Evolutionary conservation across 75 land plant genomes (phyloP).

Genomic region (Selaginella tamariscina): DNA sequence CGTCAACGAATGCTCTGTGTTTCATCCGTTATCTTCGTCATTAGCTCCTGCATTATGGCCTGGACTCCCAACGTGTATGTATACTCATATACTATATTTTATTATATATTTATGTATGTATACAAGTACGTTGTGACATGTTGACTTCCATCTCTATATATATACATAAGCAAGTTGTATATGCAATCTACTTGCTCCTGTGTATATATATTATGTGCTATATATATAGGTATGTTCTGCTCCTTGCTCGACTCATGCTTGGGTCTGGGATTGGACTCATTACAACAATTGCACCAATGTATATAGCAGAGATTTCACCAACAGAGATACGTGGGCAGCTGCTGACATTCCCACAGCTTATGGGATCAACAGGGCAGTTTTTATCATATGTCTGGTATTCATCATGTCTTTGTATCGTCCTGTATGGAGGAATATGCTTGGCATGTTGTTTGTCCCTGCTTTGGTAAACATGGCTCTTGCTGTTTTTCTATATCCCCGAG

Average conservation of each 20-base stretch:
- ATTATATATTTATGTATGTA: no score
- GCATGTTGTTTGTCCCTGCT: conserved; percentile 54
- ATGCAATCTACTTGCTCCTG: no score
- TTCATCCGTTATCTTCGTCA: background rate
- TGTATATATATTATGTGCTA: no score
- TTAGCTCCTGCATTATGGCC: conserved; percentile 13
- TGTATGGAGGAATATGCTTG: conserved; percentile 86
- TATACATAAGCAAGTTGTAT: no score
- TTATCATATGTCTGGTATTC: conserved; percentile 86
- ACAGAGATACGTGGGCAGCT: conserved; percentile 43
- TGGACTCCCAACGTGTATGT: conserved; percentile 25
- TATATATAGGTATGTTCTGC: no score
- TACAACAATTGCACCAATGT: conserved; percentile 26
- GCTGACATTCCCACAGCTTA: conserved; percentile 76
- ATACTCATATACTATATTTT: no score
- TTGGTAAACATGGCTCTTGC: conserved; percentile 41
- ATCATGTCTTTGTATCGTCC: conserved; percentile 54
- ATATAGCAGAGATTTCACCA: conserved; percentile 27
- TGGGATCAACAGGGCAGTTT: conserved; percentile 73
- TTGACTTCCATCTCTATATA: no score
- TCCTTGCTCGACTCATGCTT: conserved; percentile 21
- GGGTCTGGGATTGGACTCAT: conserved; percentile 26
- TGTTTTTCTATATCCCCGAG: conserved; percentile 64
- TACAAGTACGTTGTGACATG: no score
- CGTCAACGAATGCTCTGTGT: background rate